Evolutionary conservation across 73 alveolate species (phyloP).

Genomic region (Paramecium bursaria): DNA sequence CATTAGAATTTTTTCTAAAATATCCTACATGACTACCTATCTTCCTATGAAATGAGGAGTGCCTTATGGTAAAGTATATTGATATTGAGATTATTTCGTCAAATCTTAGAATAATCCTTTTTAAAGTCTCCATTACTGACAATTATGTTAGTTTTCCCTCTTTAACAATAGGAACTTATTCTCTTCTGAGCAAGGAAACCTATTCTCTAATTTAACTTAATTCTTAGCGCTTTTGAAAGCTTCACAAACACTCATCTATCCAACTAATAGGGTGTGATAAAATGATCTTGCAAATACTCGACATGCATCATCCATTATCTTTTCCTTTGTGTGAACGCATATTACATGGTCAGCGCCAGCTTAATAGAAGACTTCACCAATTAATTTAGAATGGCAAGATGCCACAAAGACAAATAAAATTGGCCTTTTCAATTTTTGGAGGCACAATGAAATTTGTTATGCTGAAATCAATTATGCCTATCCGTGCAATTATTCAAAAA

Average conservation of each 20-base stretch:
- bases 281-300: slow-evolving; percentile 73
- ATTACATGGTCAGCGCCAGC: slow-evolving; percentile 82
- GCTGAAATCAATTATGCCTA: slow-evolving; percentile 58
- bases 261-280: slow-evolving; percentile 69
- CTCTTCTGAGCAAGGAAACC: slow-evolving; percentile 66
- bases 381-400: slow-evolving; percentile 77
- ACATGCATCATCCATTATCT: slow-evolving; percentile 76
- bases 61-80: slow-evolving; percentile 58
- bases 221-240: slow-evolving; percentile 75
- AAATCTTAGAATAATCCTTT: slow-evolving; percentile 60
- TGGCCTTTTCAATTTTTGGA: slow-evolving; percentile 38
- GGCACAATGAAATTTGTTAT: background rate
- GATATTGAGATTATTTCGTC: slow-evolving; percentile 43
- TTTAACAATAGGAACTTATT: slow-evolving; percentile 70
- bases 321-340: slow-evolving; percentile 72
- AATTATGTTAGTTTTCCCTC: slow-evolving; percentile 45
- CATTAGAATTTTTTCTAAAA: slow-evolving; percentile 32
- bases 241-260: slow-evolving; percentile 71
- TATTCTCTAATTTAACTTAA: slow-evolving; percentile 62
- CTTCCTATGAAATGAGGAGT: slow-evolving; percentile 69
- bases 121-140: slow-evolving; percentile 36
- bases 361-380: slow-evolving; percentile 73
- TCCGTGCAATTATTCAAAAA: slow-evolving; percentile 52
- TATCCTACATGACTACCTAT: slow-evolving; percentile 71
- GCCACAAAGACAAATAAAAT: slow-evolving; percentile 76